phyloP scores from a whole-genome alignment of 1,139 yeast genomes.

The Lodderomyces orthopsilosis region DNA sequence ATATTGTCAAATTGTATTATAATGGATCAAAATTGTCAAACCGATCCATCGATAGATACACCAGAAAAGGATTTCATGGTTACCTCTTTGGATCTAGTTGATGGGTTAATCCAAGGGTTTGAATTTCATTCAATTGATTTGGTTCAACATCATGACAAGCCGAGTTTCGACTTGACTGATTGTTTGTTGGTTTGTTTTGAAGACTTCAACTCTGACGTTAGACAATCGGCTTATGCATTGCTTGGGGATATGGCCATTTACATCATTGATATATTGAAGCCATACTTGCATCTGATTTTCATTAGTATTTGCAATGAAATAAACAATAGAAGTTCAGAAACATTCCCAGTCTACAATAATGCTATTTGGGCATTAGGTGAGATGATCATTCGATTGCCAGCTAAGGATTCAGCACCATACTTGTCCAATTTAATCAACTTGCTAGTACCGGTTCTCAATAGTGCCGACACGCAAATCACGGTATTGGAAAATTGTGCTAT shows the following conservation, averaged over 20 bases:
- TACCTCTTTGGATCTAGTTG: conserved; percentile 84
- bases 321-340: conserved; percentile 44
- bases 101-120: conserved; percentile 89
- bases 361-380: conserved; percentile 96
- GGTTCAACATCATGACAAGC: conserved; percentile 32
- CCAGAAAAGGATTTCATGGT: conserved; percentile 92
- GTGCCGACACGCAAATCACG: conserved; percentile 55
- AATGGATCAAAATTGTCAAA: conserved; percentile 60
- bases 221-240: conserved; percentile 89
- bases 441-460: conserved; percentile 61
- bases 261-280: conserved; percentile 56
- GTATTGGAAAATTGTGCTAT: conserved; percentile 90
- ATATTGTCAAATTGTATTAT: conserved; percentile 69
- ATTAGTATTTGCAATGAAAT: conserved; percentile 68
- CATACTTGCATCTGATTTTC: conserved; percentile 57
- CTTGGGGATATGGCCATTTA: conserved; percentile 81
- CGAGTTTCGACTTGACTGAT: conserved; percentile 50
- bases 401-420: conserved; percentile 56
- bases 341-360: conserved; percentile 74
- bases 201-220: conserved; percentile 77
- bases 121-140: conserved; percentile 62
- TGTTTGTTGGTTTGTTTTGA: conserved; percentile 69
- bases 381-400: conserved; percentile 59
- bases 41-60: conserved; percentile 66
- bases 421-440: conserved; percentile 58